phyloP scores from a whole-genome alignment of 805 yeast species.

The Candida nonsorbophila region DNA sequence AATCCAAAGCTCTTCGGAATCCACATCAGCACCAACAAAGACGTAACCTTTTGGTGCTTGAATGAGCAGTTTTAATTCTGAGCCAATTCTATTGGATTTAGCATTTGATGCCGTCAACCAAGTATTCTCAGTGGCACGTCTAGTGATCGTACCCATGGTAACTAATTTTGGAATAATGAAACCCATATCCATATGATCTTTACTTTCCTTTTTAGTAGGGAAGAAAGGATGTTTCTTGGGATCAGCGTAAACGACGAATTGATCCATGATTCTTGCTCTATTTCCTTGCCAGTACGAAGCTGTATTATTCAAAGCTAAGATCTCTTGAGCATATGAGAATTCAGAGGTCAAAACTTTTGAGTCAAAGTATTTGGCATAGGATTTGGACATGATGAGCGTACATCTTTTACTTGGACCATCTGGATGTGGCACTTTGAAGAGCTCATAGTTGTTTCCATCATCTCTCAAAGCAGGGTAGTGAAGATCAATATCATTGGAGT shows the following conservation, averaged over 20 bases:
- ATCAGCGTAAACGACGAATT: conserved; percentile 67
- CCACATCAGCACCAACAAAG: conserved; percentile 98
- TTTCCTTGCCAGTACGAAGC: conserved; percentile 94
- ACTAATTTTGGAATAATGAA: conserved; percentile 79
- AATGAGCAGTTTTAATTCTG: conserved; percentile 85
- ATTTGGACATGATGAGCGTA: conserved; percentile 71
- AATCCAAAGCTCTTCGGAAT: conserved; percentile 97
- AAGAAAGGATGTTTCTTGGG: conserved; percentile 18
- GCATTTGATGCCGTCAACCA: conserved; percentile 98
- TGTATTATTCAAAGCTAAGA: conserved; percentile 67
- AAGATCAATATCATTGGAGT: conserved; percentile 22
- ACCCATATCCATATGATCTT: conserved; percentile 41
- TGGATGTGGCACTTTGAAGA: conserved; percentile 83
- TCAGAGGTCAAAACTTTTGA: conserved; percentile 67
- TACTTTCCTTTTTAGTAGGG: conserved; percentile 16
- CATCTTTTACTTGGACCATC: conserved; percentile 74
- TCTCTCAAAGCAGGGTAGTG: conserved; percentile 18
- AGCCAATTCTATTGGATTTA: conserved; percentile 77
- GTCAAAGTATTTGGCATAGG: conserved; percentile 67
- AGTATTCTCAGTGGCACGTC: conserved; percentile 94
- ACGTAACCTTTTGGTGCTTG: conserved; percentile 84
- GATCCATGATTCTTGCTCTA: conserved; percentile 76
- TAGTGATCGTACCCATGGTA: conserved; percentile 94
- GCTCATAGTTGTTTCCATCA: conserved; percentile 21
- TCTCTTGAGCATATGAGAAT: conserved; percentile 67